Conservation (phyloP, 148 eudicot genomes). For the Agrostemma githago region DNA sequence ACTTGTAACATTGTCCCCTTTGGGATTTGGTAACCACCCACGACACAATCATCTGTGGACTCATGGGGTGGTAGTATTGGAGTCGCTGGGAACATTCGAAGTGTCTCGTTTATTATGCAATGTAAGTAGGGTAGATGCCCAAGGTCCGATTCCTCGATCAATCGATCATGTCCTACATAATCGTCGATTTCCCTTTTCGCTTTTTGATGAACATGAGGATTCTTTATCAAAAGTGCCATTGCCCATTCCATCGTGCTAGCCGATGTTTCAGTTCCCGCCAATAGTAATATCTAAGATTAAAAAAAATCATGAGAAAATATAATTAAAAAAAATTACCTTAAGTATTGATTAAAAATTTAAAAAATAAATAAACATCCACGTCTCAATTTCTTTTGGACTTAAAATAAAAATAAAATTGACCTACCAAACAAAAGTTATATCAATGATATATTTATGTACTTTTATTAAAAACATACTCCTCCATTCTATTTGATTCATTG, state of each 20-base stretch:
- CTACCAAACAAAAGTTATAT: no score
- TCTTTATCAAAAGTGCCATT: slow-evolving; percentile 9
- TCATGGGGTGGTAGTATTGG: slow-evolving; percentile 24
- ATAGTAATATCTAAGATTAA: slow-evolving; percentile 10
- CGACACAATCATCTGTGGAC: slow-evolving; percentile 19
- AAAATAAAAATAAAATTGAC: no score
- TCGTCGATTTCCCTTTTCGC: slow-evolving; percentile 19
- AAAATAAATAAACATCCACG: no score
- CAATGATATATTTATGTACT: no score
- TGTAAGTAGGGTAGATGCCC: slow-evolving; percentile 18
- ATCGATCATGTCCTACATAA: slow-evolving; percentile 7
- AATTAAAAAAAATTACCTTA: no score
- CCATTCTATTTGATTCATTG: no score
- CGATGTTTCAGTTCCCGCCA: slow-evolving; percentile 20
- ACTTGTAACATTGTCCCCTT: slow-evolving; percentile 12
- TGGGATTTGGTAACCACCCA: slow-evolving; percentile 25
- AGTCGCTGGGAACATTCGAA: slow-evolving; percentile 17
- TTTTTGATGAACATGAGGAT: slow-evolving; percentile 17
- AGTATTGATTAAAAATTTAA: no score
- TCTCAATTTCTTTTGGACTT: no score
- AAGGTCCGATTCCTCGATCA: slow-evolving; percentile 16
- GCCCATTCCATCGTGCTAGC: slow-evolving; percentile 23
- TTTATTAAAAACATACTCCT: no score
- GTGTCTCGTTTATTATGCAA: slow-evolving; percentile 24
- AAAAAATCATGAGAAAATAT: no score